phyloP scores from a whole-genome alignment of 1,284 basidiomycete genomes.

The Xerocomus minutiporus region DNA sequence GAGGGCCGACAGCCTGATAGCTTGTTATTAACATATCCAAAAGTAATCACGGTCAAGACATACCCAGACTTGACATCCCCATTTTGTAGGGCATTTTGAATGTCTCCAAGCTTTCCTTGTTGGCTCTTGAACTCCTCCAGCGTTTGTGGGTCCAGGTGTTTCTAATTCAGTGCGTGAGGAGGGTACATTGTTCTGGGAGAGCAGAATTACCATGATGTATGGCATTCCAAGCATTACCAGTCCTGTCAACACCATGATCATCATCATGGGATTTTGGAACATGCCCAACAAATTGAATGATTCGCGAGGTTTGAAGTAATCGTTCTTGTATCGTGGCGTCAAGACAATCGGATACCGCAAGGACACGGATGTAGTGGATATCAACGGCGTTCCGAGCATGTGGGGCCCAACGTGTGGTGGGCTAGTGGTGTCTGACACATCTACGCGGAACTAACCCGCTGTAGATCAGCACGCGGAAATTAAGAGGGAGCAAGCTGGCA shows the following conservation, averaged over 20 bases:
- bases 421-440: constrained; percentile 46
- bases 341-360: constrained; percentile 66
- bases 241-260: constrained; percentile 73
- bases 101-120: constrained; percentile 55
- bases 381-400: constrained; percentile 63
- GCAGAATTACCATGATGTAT: constrained; percentile 61
- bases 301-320: constrained; percentile 66
- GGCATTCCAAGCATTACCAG: constrained; percentile 75
- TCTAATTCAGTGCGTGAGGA: constrained; percentile 41
- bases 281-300: constrained; percentile 74
- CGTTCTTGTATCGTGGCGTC: constrained; percentile 48
- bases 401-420: constrained; percentile 59
- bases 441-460: constrained; percentile 43
- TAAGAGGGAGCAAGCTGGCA: constrained; percentile 10
- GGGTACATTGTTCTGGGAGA: background rate
- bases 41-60: constrained; percentile 10
- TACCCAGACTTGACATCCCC: constrained; percentile 60
- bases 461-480: constrained; percentile 2
- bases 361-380: constrained; percentile 51
- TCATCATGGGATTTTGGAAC: constrained; percentile 85
- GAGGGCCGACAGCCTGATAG: constrained; percentile 40
- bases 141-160: constrained; percentile 74
- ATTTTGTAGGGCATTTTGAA: constrained; percentile 56
- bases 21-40: constrained; percentile 10
- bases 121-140: constrained; percentile 67